Conservation (phyloP, 768 basidiomycete genomes). For the Termitomyces sp. region DNA sequence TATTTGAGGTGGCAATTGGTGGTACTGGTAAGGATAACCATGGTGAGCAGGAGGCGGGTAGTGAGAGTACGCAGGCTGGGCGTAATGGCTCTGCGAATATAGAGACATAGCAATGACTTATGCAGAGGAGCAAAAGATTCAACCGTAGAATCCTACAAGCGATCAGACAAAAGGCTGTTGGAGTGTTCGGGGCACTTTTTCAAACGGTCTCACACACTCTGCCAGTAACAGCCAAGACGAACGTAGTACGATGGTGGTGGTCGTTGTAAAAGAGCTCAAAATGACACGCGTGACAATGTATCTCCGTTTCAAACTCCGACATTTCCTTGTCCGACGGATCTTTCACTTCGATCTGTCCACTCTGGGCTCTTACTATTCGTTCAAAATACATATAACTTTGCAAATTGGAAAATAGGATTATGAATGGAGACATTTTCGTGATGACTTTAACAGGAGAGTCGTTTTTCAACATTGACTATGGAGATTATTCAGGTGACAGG, state of each 20-base stretch:
- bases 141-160: conserved; percentile 13
- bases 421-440: too few relatives aligned
- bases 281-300: conserved; percentile 18
- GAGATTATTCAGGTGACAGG: background rate
- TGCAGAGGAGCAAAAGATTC: conserved; percentile 14
- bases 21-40: conserved; percentile 40
- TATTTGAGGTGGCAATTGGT: conserved; percentile 43
- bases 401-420: background rate
- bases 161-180: conserved; percentile 11
- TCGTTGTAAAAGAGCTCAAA: conserved; percentile 29
- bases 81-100: conserved; percentile 62
- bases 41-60: conserved; percentile 39
- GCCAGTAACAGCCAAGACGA: conserved; percentile 34
- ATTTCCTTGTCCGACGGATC: conserved; percentile 10
- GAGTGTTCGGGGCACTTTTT: conserved; percentile 32
- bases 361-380: background rate
- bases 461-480: background rate
- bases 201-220: conserved; percentile 50
- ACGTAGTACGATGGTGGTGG: conserved; percentile 35
- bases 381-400: background rate
- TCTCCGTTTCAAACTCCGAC: conserved; percentile 30
- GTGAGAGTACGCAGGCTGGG: conserved; percentile 52
- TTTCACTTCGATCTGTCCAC: background rate
- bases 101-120: conserved; percentile 52
- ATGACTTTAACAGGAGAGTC: background rate